Base-by-base conservation (phyloP, 2,329 filamentous ascomycete species). In the Pseudocercospora fuligena region DNA sequence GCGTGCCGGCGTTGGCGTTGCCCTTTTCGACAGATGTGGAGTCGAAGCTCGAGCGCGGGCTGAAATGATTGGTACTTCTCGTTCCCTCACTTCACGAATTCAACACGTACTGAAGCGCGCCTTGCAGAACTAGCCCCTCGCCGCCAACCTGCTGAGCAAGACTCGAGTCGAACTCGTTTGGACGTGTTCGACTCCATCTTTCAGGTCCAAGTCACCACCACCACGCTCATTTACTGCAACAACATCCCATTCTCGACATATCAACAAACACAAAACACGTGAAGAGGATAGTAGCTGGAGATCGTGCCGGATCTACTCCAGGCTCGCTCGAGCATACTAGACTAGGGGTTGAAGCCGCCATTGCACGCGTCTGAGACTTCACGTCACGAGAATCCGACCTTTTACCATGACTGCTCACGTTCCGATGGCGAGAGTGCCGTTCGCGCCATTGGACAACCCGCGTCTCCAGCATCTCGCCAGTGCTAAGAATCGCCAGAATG, bases 401-500 rank as follows among this genome's bases (percentile, higher is more conserved):
- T 62, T 62, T 62, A 68, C 65, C 63, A 68, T 66, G 64, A 77
- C 77, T 21, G 70, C 76, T 31, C 72, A 73, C 70, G 70, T 68
- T 11, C 73, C 76, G 56, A 70, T 77, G 70, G 73, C 74, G 69
- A 88, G 91, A 75, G 90, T 92, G 80, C 91, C 91, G 5, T 93
- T 94, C 78, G 91, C 89, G 76, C 89, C 89, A 58, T 84, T 94
- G 63, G 88, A 92, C 76, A 85, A 84, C 73, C 82, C 88, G 64
- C 88, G 92, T 72, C 84, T 94, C 27, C 90, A 92, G 78, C 88
- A 84, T 70, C 82, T 94, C 73, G 89, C 89, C 27, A 92, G 88
- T 80, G 81, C 90, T 60, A 94, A 93, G 84, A 94, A 94, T 79
- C 85, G 89, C 79, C 91, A 94, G 75, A 87, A 86, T 81, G 82